Evolutionary conservation across 306 rosid genomes (phyloP).

Genomic region (Betula pendula): DNA sequence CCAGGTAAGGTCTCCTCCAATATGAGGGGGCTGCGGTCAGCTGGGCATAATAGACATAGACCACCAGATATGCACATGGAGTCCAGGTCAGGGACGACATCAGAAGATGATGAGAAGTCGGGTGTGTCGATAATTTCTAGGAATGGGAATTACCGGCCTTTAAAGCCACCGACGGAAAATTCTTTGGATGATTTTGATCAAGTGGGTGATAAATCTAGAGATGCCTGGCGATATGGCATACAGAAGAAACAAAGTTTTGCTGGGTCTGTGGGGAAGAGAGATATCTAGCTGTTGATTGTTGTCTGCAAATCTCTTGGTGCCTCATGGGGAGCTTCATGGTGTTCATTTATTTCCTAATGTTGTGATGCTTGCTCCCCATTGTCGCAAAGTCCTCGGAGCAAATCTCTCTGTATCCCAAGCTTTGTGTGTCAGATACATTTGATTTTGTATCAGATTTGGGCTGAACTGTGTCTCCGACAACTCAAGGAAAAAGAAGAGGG

Average conservation of each 20-base stretch:
- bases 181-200: conserved; percentile 65
- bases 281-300: conserved; percentile 37
- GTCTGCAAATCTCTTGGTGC: conserved; percentile 37
- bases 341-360: conserved; percentile 17
- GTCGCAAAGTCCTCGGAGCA: conserved; percentile 22
- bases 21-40: conserved; percentile 70
- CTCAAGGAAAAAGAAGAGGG: conserved; percentile 1
- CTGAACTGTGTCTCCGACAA: conserved; percentile 9
- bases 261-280: conserved; percentile 74
- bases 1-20: conserved; percentile 65
- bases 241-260: conserved; percentile 71
- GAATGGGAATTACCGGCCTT: conserved; percentile 71
- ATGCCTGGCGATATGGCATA: conserved; percentile 75
- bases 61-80: conserved; percentile 70
- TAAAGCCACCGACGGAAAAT: conserved; percentile 55
- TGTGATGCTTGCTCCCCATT: conserved; percentile 29
- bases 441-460: conserved; percentile 2
- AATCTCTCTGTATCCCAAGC: conserved; percentile 18
- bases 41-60: conserved; percentile 78
- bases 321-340: conserved; percentile 27
- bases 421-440: neutral
- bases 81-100: conserved; percentile 67
- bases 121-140: conserved; percentile 42
- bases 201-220: conserved; percentile 63
- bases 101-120: conserved; percentile 82